Base-by-base conservation (phyloP, 2,329 filamentous ascomycete species). In the Penicillium hesseltinei region DNA sequence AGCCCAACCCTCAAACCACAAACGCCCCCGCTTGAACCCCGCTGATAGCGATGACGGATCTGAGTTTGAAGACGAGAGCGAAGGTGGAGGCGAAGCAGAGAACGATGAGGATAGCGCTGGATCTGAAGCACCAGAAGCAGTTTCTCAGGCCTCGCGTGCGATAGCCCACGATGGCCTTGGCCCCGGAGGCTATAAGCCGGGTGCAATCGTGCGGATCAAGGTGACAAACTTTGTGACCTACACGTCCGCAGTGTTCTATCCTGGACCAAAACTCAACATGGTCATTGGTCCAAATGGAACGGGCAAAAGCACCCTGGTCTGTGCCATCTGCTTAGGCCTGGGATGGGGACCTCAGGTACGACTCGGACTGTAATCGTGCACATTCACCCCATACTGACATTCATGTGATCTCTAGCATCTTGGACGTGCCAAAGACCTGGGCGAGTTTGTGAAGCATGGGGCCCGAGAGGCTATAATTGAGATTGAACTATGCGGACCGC, bases 241-340 rank as follows among this genome's bases (percentile, higher is more conserved):
- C 76, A 92, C 90, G 49, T 86, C 88, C 52, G 93, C 92, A 54
- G 92, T 96, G 63, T 97, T 97, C 74, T 85, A 88, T 57, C 91
- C 92, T 13, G 94, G 94, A 0, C 93, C 94, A 0, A 93, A 90
- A 71, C 76, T 99, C 69, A 99, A 99, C 73, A 97, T 99, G 93
- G 88, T 99, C 52, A 96, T 99, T 66, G 94, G 94, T 0, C 94
- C 94, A n/a, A 99, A 99, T 69, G 94, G 94, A 35, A 97, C 94
- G 0, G 94, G 94, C 54, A 99, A 99, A 77, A 97, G 93, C 76
- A 97, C 94, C 0, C 81, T 99, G 27, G 93, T 99, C 43, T 99
- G 94, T 75, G 94, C 94, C 44, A 96, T 99, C 65, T 97, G 94
- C 70, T 78, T 99, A 15, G 94, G 94, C 2, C 79, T 99, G 27